Base-by-base conservation (phyloP, 2,329 filamentous ascomycete species). In the Talaromyces sp. region DNA sequence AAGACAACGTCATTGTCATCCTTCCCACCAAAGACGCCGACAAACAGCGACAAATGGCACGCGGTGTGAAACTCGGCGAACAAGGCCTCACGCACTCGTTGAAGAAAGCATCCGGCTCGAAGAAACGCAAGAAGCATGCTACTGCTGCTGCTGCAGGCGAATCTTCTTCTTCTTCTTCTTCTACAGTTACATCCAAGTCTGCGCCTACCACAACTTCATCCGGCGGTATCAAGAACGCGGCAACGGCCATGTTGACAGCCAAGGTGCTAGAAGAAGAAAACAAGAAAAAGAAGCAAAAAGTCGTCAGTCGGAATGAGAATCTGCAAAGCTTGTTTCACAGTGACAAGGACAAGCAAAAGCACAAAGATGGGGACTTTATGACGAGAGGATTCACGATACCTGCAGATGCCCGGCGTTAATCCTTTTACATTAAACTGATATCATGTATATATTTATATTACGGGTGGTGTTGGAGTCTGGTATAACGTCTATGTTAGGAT, bases 241-340 rank as follows among this genome's bases (percentile, higher is more conserved):
- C 90, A 59, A 94, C 94, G 0, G 92, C 93, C 0, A 89, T 87
- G 3, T 77, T 99, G 50, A 96, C 93, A 0, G 90, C 89, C 0
- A 92, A 88, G 66, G 92, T 99, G 0, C 74, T 97, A 27, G 88
- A 89, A 26, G 93, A 97, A 69, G 91, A 97, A 72, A 89, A 93
- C 56, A 86, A 89, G 68, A 82, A 84, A 59, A 92, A 91, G 65
- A 96, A 93, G 77, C 80, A 90, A 70, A 68, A 91, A 70, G 68
- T 91, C 66, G 86, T 82, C 3, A 78, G 81, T 60, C 57, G 61
- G 0, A 85, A 80, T 67, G 81, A 83, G 26, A 84, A 82, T 61
- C 65, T 85, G 35, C 80, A 81, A 63, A 83, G 79, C 63, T 72
- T 85, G 14, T 85, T 84, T 65, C 61, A 62, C 32, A 62, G 43